Evolutionary conservation across 306 rosid genomes (phyloP).

Genomic region (Purshia tridentata): DNA sequence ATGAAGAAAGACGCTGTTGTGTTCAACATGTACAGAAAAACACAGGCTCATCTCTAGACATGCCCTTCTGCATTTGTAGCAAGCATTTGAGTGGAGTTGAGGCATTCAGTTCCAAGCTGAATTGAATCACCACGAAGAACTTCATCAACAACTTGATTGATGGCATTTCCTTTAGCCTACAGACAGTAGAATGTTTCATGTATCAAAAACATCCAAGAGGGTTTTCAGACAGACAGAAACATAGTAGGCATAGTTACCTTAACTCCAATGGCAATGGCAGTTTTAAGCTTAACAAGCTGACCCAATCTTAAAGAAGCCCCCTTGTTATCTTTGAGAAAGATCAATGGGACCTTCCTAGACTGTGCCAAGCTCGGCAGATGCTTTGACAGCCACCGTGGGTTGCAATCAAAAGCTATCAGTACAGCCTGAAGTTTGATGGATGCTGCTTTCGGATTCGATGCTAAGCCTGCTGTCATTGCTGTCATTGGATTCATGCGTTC

Average conservation of each 20-base stretch:
- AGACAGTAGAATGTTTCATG: not conserved
- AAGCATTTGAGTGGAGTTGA: constrained; percentile 17
- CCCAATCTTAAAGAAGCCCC: constrained; percentile 75
- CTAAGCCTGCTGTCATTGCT: not conserved
- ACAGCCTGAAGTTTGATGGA: constrained; percentile 62
- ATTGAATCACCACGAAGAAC: constrained; percentile 26
- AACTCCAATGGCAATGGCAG: constrained; percentile 82
- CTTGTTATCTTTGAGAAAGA: constrained; percentile 59
- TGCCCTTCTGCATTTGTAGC: no score
- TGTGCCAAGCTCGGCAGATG: constrained; percentile 70
- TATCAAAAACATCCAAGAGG: no score
- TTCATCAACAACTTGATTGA: constrained; percentile 49
- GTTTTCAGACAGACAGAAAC: no score
- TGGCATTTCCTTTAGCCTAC: constrained; percentile 53
- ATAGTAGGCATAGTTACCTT: constrained; percentile 44
- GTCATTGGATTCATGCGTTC: constrained; percentile 66
- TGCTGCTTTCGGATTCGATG: constrained; percentile 16
- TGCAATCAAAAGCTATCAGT: constrained; percentile 67
- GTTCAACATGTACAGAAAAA: not conserved
- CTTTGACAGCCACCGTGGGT: constrained; percentile 73
- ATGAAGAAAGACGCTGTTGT: not conserved
- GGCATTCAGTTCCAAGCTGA: constrained; percentile 5
- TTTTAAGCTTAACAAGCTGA: constrained; percentile 64
- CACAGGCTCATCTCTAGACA: constrained; percentile 2
- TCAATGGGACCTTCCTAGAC: constrained; percentile 65